Evolutionary conservation across 805 yeast species (phyloP).

Genomic region (Saturnispora quitensis): DNA sequence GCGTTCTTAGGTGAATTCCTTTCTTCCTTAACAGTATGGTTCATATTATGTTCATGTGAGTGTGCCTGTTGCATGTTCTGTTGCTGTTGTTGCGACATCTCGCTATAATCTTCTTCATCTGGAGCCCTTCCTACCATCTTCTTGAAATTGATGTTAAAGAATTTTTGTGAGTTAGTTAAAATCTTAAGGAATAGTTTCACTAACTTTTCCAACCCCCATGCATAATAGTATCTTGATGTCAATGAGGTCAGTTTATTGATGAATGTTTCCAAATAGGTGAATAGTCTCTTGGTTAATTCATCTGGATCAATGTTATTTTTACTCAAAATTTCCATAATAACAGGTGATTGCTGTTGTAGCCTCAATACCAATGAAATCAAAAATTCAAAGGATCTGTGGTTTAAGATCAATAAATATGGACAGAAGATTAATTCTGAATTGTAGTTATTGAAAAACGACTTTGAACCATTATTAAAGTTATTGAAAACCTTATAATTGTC

Average conservation of each 20-base stretch:
- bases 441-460: conserved; percentile 24
- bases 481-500: conserved; percentile 31
- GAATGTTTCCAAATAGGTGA: conserved; percentile 28
- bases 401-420: conserved; percentile 42
- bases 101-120: neutral
- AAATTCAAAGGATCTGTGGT: conserved; percentile 50
- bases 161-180: conserved; percentile 26
- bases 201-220: conserved; percentile 36
- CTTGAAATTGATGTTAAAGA: conserved; percentile 27
- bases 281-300: conserved; percentile 26
- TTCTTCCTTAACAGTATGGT: neutral
- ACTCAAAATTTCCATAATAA: conserved; percentile 26
- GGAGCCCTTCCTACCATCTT: conserved; percentile 13
- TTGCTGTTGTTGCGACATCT: neutral
- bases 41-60: neutral
- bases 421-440: conserved; percentile 39
- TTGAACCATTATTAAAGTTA: conserved; percentile 24
- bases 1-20: conserved; percentile 21
- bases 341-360: conserved; percentile 30
- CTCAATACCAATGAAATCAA: conserved; percentile 47
- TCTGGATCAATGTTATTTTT: conserved; percentile 28
- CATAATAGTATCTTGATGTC: conserved; percentile 35
- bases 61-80: neutral
- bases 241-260: conserved; percentile 28
- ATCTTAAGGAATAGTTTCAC: conserved; percentile 32